Base-by-base conservation (phyloP, 768 basidiomycete genomes). In the Lyophyllum atratum region DNA sequence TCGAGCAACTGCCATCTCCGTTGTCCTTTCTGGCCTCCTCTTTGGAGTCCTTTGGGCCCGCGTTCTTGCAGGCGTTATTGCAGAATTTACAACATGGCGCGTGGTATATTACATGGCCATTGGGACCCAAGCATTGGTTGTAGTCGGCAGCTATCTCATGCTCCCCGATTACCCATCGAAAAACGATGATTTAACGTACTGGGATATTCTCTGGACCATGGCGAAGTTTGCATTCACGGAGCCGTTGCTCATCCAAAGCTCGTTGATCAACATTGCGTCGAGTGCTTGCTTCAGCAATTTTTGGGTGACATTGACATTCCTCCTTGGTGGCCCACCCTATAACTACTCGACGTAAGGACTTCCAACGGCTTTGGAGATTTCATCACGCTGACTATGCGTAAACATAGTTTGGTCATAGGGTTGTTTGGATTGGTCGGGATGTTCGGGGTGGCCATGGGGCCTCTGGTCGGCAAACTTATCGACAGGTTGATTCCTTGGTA, bases 131-230 rank as follows among this genome's bases (percentile, higher is more conserved):
- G 72, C 59, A 54, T 52, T 80, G 24, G 83, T 92, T 12, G 71
- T 88, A 8, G 34, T 79, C 4, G 77, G 87, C 22, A 72, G 85
- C 40, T 93, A 88, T 65, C 68, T 83, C 21, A 61, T 86, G 52
- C 72, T 93, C n/a, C 92, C 92, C 1, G 92, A 95, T 70, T 93
- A 90, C 64, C 93, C 92, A 1, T 82, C 87, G 12, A 93, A 90
- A 68, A 88, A 89, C 66, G 70, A 65, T 21, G 72, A 82, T 45
- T 52, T 92, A 59, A 82, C 84, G 2, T 94, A 94, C 70, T 77
- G 75, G 61, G 72, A 84, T 17, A 87, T 93, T 45, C 70, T 92
- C 29, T 83, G 76, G 70, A 87, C 86, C 9, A 94, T 94, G 93
- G 86, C 75, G 5, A 88, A 85, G 68, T 89, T 85, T 62, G 75